These are phyloP conservation scores for Canariomyces notabilis DNA, from an alignment of 2,329 filamentous ascomycete species.

Conservation along the genomic window DNA sequence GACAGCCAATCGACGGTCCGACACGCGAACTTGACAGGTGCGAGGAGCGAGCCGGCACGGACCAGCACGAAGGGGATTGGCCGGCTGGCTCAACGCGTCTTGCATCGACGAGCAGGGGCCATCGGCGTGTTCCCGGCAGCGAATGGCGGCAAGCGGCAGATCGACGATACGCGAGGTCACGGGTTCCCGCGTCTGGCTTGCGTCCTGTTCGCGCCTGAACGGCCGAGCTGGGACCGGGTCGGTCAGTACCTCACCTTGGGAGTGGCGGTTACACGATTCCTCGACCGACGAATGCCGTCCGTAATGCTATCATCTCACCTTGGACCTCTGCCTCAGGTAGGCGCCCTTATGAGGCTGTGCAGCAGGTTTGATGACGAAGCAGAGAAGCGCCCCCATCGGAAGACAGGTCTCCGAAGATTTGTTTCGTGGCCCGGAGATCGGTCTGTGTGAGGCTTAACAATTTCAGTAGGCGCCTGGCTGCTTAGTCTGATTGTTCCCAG, in stretches of 20 bases:
- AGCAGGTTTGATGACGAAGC: conserved; percentile 4
- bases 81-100: background rate
- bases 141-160: background rate
- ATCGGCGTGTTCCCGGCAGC: background rate
- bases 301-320: too few species aligned
- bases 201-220: background rate
- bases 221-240: background rate
- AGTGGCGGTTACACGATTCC: too few species aligned
- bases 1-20: conserved; percentile 15
- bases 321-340: too few species aligned
- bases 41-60: background rate
- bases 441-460: conserved; percentile 3
- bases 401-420: background rate
- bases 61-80: background rate
- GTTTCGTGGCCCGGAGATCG: background rate
- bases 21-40: conserved; percentile 17
- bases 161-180: conserved; percentile 1
- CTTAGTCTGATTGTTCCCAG: too few species aligned
- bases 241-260: background rate
- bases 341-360: conserved; percentile 6
- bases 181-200: background rate
- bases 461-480: conserved; percentile 8
- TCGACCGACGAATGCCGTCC: background rate
- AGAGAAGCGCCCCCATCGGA: background rate
- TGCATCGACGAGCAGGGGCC: background rate